Base-by-base conservation (phyloP, 768 basidiomycete genomes). In the Kwoniella mangroviensis region DNA sequence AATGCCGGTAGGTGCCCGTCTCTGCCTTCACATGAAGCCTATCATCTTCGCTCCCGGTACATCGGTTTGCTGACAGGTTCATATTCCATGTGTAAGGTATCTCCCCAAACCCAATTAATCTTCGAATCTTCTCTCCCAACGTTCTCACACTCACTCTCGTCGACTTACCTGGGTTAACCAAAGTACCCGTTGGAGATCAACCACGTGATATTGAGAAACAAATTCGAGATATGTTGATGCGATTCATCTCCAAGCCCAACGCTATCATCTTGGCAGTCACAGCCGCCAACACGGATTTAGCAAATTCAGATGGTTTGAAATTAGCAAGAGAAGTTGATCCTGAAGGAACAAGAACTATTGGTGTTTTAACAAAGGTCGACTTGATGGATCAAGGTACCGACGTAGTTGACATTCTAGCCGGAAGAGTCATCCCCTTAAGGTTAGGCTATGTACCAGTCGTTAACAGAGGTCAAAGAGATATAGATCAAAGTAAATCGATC, bases 371-470 rank as follows among this genome's bases (percentile, higher is more conserved):
- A 15, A 99, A 99, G 84, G 92, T 98, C 62, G 97, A 99, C 84
- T 86, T 99, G 73, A 99, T 99, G 97, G 96, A 99, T 85, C 88
- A 87, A 78, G 97, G 97, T 65, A 98, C 96, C 6, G 96, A 99
- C 82, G 97, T 99, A 43, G 94, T 99, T 34, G 97, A 99, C 83
- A 98, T 99, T 82, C 89, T 99, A 58, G 97, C 97, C 4, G 96
- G 97, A 10, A 90, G 97, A 60, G 89, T 99, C 75, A 98, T 98
- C 79, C 97, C 96, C 59, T 87, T 99, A 45, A 90, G 97, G 68
- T 85, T 99, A 52, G 97, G 97, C 62, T 99, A 98, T 81, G 97
- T 98, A 3, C 97, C 97, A 11, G 97, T 99, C 10, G 97, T 99
- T 79, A 99, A 99, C 84, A 90, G 97, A 82, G 95, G 96, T 45